Percentiles rank a stretch among this genome's conserved stretches.
phyloP scores from a whole-genome alignment of 352 stramenopile genomes.

The Phytophthora megakarya region DNA sequence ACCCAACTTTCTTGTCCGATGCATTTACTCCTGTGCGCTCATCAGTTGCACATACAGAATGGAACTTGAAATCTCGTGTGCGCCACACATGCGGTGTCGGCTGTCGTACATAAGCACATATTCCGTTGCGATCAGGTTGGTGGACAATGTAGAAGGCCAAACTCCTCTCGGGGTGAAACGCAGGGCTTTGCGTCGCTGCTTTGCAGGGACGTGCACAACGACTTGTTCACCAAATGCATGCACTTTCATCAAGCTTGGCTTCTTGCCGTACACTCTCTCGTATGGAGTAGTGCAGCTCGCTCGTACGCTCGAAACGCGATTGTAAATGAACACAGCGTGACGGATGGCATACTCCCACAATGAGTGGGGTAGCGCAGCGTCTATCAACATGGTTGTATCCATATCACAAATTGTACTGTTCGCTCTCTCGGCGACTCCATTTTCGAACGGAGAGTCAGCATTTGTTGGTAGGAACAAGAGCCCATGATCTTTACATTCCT shows the following conservation, averaged over 20 bases:
- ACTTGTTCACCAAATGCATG: too few species aligned
- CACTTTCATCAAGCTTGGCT: background rate
- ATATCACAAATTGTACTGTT: constrained; percentile 4
- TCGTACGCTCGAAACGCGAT: background rate
- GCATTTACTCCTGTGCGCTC: too few species aligned
- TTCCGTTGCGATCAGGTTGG: too few species aligned
- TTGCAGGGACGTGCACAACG: too few species aligned
- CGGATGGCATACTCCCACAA: constrained; percentile 2
- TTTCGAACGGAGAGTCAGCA: constrained; percentile 7
- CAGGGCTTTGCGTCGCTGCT: too few species aligned
- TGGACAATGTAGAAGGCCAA: too few species aligned
- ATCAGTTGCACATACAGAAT: too few species aligned
- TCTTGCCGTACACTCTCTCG: background rate
- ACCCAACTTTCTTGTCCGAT: too few species aligned
- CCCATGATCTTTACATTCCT: background rate
- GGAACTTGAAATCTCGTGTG: too few species aligned
- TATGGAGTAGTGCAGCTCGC: background rate
- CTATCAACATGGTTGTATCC: constrained; percentile 1
- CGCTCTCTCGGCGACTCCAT: constrained; percentile 3
- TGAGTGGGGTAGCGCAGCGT: background rate
- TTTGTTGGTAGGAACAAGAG: background rate
- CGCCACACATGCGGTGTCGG: too few species aligned
- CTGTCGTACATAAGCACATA: too few species aligned
- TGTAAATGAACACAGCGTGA: constrained; percentile 1
- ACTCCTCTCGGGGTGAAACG: too few species aligned